These are phyloP conservation scores for Panaeolus papilionaceus DNA, from an alignment of 768 basidiomycete species.

Conservation along the genomic window DNA sequence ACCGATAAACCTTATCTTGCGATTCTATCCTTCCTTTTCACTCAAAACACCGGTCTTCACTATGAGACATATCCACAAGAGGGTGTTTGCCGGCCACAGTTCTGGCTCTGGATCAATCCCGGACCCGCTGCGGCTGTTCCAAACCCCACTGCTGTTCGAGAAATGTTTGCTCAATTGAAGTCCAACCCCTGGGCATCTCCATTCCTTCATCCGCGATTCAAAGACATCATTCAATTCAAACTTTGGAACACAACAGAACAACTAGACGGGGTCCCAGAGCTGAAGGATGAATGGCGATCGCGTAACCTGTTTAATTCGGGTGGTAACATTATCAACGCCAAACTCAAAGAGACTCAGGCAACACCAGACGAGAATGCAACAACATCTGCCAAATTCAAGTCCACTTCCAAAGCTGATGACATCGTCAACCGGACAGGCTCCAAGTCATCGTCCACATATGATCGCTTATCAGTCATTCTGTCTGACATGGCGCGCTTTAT, in stretches of 20 bases:
- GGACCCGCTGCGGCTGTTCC: slow-evolving; percentile 93
- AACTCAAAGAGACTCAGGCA: slow-evolving; percentile 26
- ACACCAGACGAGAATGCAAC: slow-evolving; percentile 24
- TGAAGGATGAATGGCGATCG: slow-evolving; percentile 89
- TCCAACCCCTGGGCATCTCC: slow-evolving; percentile 94
- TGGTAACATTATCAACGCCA: slow-evolving; percentile 73
- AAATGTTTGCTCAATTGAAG: slow-evolving; percentile 86
- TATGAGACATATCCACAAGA: slow-evolving; percentile 55
- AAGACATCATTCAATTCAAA: slow-evolving; percentile 92
- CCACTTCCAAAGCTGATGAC: slow-evolving; percentile 41
- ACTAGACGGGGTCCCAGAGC: slow-evolving; percentile 88
- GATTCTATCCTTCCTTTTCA: slow-evolving; percentile 92
- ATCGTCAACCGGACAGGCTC: slow-evolving; percentile 81
- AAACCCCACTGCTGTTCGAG: slow-evolving; percentile 77
- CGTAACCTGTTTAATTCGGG: slow-evolving; percentile 89
- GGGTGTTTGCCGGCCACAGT: slow-evolving; percentile 80
- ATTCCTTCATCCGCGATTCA: slow-evolving; percentile 92
- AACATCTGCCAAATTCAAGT: slow-evolving; percentile 32
- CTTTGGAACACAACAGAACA: slow-evolving; percentile 99
- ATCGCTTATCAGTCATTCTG: slow-evolving; percentile 89
- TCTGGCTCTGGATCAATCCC: slow-evolving; percentile 99
- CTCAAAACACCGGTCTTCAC: slow-evolving; percentile 91
- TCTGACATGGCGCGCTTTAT: slow-evolving; percentile 98
- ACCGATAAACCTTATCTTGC: slow-evolving; percentile 99
- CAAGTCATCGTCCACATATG: slow-evolving; percentile 83